Conservation (phyloP, 106 monocot genomes). For the Platanthera guangdongensis region DNA sequence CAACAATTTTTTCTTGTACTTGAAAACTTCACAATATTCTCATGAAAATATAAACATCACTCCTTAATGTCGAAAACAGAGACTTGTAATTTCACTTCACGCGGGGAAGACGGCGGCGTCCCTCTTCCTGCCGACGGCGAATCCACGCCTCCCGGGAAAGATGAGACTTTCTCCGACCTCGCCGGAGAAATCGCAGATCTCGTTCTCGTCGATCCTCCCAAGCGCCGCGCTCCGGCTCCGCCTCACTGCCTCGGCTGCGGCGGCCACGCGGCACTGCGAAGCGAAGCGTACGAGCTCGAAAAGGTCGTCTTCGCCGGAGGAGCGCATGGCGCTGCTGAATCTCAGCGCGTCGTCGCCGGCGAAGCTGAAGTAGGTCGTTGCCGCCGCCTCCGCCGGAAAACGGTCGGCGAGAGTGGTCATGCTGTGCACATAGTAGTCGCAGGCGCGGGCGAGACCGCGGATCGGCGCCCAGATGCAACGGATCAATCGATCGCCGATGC, state of each 20-base stretch:
- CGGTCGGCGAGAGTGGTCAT: conserved; percentile 26
- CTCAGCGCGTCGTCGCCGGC: conserved; percentile 4
- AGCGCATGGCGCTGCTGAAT: conserved; percentile 13
- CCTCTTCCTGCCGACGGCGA: neutral
- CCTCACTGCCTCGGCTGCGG: conserved; percentile 6
- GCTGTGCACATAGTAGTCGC: conserved; percentile 48
- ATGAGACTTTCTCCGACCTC: conserved; percentile 14
- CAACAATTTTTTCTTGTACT: too few relatives aligned
- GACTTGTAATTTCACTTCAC: too few relatives aligned
- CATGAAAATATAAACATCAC: too few relatives aligned
- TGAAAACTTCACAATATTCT: too few relatives aligned
- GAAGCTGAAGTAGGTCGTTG: neutral
- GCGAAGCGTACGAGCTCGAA: conserved; percentile 43
- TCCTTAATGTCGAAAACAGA: too few relatives aligned
- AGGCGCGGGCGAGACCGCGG: conserved; percentile 19
- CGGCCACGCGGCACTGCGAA: conserved; percentile 3
- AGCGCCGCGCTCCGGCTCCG: conserved; percentile 48
- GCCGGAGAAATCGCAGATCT: conserved; percentile 30
- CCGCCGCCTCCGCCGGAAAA: conserved; percentile 6
- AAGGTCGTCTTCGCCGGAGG: conserved; percentile 33
- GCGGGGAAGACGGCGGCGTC: too few relatives aligned
- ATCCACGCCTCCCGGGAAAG: conserved; percentile 19
- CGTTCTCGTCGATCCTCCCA: conserved; percentile 70
- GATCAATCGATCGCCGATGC: neutral
- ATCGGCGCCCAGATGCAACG: conserved; percentile 32